Percentiles rank a stretch among this genome's conserved stretches.
phyloP scores from a whole-genome alignment of 2,329 filamentous ascomycete species.

The Fusarium lateritium region DNA sequence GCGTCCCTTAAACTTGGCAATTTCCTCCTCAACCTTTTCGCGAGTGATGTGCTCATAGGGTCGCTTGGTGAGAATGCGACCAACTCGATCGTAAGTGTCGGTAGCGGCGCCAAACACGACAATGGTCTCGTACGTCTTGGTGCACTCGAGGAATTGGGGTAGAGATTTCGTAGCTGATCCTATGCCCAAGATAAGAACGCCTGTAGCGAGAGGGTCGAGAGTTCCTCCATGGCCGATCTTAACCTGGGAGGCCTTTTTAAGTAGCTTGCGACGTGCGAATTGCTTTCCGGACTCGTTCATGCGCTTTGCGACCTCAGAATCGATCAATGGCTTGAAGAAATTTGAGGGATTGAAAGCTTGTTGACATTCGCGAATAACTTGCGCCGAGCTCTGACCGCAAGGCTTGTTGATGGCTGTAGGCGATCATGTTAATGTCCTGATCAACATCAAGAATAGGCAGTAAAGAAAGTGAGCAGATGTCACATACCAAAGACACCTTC shows the following conservation, averaged over 20 bases:
- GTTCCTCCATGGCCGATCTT: conserved; percentile 98
- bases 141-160: conserved; percentile 84
- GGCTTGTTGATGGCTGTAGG: conserved; percentile 93
- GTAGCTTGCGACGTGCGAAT: conserved; percentile 69
- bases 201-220: conserved; percentile 92
- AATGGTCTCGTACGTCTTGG: conserved; percentile 92
- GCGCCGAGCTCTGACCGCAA: conserved; percentile 86
- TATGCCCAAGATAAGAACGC: conserved; percentile 90
- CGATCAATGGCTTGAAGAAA: conserved; percentile 84
- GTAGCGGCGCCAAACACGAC: conserved; percentile 93
- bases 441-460: not conserved
- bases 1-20: conserved; percentile 82
- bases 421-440: conserved; percentile 24
- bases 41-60: conserved; percentile 86
- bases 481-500: conserved; percentile 72
- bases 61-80: conserved; percentile 83
- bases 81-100: conserved; percentile 90
- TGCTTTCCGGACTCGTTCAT: conserved; percentile 71
- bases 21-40: conserved; percentile 81
- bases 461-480: conserved; percentile 13
- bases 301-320: conserved; percentile 70
- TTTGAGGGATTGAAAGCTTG: conserved; percentile 84
- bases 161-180: conserved; percentile 90
- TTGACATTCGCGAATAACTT: conserved; percentile 91
- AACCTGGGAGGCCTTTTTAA: conserved; percentile 76